These are phyloP conservation scores for Rubia yunnanensis DNA, from an alignment of 257 asterid species.

Conservation along the genomic window DNA sequence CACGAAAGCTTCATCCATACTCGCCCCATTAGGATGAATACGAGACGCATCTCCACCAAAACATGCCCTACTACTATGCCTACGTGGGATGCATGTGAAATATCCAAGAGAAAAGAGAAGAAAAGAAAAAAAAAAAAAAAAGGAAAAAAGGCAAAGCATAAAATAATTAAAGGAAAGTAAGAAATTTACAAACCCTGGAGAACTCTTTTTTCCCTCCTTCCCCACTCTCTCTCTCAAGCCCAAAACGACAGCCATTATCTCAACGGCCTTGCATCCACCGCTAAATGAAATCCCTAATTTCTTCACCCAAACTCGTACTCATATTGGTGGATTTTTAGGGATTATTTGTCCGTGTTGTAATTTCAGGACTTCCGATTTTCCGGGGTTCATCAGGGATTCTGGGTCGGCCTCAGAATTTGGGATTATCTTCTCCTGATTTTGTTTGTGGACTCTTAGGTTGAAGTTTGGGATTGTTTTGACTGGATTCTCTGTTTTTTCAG, in stretches of 20 bases:
- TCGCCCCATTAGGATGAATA: no score
- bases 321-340: not conserved
- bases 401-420: constrained; percentile 14
- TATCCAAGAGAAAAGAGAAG: not conserved
- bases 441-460: not conserved
- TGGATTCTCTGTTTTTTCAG: constrained; percentile 13
- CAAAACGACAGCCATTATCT: constrained; percentile 9
- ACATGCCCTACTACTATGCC: no score
- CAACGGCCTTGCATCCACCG: constrained; percentile 18
- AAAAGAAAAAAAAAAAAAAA: not conserved
- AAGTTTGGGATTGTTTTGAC: constrained; percentile 11
- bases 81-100: no score
- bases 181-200: constrained; percentile 18
- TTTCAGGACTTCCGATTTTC: constrained; percentile 4
- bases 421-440: not conserved
- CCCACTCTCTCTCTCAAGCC: not conserved
- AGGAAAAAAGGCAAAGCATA: not conserved
- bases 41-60: no score
- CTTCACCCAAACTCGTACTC: not conserved
- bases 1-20: no score
- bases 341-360: not conserved
- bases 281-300: constrained; percentile 2
- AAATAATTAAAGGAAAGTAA: not conserved
- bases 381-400: constrained; percentile 14
- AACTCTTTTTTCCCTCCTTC: constrained; percentile 17